Conservation (phyloP, 2,329 filamentous ascomycete species). For the Stachybotrys echinatus region DNA sequence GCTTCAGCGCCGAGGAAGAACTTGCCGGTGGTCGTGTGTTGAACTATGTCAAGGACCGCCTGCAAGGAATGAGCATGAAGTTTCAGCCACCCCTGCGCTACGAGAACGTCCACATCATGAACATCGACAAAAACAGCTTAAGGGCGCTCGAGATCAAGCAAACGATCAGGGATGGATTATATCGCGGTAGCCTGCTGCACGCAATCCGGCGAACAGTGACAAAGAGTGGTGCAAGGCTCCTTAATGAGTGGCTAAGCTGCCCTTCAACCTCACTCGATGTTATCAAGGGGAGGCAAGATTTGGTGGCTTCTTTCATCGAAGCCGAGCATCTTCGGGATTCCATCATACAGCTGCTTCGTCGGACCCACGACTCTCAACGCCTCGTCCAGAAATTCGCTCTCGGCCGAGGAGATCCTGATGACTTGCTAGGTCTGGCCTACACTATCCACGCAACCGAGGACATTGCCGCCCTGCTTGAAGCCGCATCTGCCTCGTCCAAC, state of each 20-base stretch:
- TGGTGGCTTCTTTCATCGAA: constrained; percentile 71
- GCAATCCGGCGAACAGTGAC: constrained; percentile 87
- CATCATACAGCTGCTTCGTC: constrained; percentile 61
- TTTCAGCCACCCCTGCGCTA: constrained; percentile 77
- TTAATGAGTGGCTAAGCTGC: constrained; percentile 81
- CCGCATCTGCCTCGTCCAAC: constrained; percentile 9
- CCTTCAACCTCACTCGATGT: constrained; percentile 81
- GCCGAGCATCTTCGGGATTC: constrained; percentile 64
- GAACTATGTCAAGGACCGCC: constrained; percentile 73
- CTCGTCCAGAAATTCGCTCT: constrained; percentile 92
- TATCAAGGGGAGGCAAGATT: constrained; percentile 74
- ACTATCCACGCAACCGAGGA: constrained; percentile 72
- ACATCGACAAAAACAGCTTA: constrained; percentile 87
- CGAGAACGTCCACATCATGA: constrained; percentile 73
- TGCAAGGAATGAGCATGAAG: constrained; percentile 74
- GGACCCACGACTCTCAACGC: constrained; percentile 80
- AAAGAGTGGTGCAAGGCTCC: constrained; percentile 79
- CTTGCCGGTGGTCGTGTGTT: constrained; percentile 75
- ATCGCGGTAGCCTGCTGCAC: constrained; percentile 82
- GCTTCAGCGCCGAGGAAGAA: constrained; percentile 66
- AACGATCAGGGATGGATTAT: constrained; percentile 74
- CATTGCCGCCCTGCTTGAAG: constrained; percentile 47
- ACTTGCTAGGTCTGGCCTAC: constrained; percentile 75
- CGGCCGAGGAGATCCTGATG: constrained; percentile 86
- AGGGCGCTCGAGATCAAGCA: constrained; percentile 82